These are phyloP conservation scores for Clavispora asparagi DNA, from an alignment of 805 yeast species.

Conservation along the genomic window DNA sequence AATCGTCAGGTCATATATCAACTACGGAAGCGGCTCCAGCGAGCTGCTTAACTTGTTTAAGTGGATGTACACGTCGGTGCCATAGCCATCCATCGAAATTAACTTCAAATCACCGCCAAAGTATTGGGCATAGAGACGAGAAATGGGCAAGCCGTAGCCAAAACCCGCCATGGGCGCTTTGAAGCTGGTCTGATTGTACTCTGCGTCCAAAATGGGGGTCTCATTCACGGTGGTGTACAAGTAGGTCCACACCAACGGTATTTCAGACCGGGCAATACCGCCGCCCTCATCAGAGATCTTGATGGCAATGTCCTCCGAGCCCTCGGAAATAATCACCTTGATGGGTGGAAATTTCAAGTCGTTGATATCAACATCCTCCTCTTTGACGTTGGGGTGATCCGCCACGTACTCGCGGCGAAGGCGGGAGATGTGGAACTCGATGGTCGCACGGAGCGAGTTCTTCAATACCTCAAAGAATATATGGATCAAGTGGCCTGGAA, in stretches of 20 bases:
- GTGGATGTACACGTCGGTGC: constrained; percentile 88
- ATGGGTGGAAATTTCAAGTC: constrained; percentile 78
- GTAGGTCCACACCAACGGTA: constrained; percentile 87
- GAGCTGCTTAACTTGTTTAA: constrained; percentile 71
- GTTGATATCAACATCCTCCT: constrained; percentile 41
- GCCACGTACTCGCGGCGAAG: constrained; percentile 32
- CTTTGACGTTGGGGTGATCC: constrained; percentile 36
- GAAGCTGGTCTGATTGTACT: constrained; percentile 55
- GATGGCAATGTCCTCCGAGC: constrained; percentile 85
- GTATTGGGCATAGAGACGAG: constrained; percentile 80
- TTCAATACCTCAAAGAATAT: constrained; percentile 87
- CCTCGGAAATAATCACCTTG: constrained; percentile 82
- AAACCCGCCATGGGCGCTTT: constrained; percentile 93
- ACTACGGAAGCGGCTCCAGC: constrained; percentile 59
- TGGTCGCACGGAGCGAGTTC: constrained; percentile 84
- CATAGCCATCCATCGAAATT: constrained; percentile 90
- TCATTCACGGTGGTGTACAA: constrained; percentile 82
- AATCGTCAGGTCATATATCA: neutral
- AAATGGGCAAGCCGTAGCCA: constrained; percentile 87
- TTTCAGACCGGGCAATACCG: constrained; percentile 79
- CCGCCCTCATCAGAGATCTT: constrained; percentile 93
- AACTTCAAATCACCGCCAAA: constrained; percentile 87
- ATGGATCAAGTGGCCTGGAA: constrained; percentile 88
- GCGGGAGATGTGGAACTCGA: constrained; percentile 66
- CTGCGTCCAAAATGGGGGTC: constrained; percentile 61